Base-by-base conservation (phyloP, 2,329 filamentous ascomycete species). In the Botrytis cinerea region DNA sequence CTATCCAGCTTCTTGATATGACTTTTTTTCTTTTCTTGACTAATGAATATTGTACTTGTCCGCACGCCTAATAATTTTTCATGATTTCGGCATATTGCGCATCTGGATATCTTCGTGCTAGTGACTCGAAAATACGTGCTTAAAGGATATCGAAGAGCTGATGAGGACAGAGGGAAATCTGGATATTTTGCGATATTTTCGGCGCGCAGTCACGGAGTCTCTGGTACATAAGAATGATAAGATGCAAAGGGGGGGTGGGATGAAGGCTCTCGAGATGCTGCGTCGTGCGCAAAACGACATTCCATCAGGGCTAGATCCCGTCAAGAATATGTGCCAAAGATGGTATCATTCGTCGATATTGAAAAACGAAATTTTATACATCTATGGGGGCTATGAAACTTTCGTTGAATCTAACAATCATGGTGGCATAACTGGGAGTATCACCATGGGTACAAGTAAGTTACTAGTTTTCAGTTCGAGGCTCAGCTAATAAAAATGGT, bases 391-490 rank as follows among this genome's bases (percentile, higher is more conserved):
- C 10, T 63, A 63, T 32, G 72, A 73, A 46, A 70, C 72, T 28
- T 73, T 73, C 22, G 59, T 71, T 32, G 67, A 59, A 14, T 64
- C 59, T 28, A 70, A 70, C 46, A 64, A 57, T 12, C 71, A 69
- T 69, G 71, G 71, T 28, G 35, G 20, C 4, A 69, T 7, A 16
- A 35, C 43, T 10, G 71, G 62, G 12, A 40, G 16, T 28, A 32
- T 72, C 48, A 71, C 60, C 43, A 72, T 75, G 20, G 74, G 73
- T 28, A 69, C 67, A 75, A 78, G 77, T 77, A 61, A 71, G 63
- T 75, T 32, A 35, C 14, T 22, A 38, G 7, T 4, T 7, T 38
- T 22, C 6, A 38, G 28, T 22, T 46, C 16, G 14, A 35, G 28
- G 7, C 1, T 14, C 28, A 71, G 68, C 72, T 73, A 43, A 73